A percentile compares a stretch with the other conserved stretches of the same genome.
Evolutionary conservation across 305 asterid species (phyloP).

Genomic region (Fraxinus floribunda): DNA sequence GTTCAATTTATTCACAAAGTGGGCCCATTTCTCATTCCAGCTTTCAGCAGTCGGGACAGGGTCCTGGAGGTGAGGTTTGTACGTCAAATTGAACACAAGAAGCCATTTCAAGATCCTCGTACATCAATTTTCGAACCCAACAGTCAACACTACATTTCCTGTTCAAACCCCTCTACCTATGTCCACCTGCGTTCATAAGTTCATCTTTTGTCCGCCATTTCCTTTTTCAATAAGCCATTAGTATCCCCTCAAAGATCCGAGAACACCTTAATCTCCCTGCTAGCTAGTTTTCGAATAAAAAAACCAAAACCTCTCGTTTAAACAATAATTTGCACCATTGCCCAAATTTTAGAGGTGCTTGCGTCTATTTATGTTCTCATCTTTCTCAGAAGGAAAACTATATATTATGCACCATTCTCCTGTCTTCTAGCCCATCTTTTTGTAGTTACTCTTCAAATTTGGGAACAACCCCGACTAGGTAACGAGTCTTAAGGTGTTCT

Average conservation of each 20-base stretch:
- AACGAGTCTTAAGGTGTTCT: conserved; percentile 37
- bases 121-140: conserved; percentile 28
- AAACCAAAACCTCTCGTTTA: conserved; percentile 31
- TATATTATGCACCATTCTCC: conserved; percentile 25
- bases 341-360: conserved; percentile 50
- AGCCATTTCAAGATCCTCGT: conserved; percentile 24
- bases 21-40: conserved; percentile 49
- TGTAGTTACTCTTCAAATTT: conserved; percentile 23
- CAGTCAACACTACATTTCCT: conserved; percentile 28
- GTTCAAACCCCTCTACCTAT: conserved; percentile 36
- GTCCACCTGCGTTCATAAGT: conserved; percentile 34
- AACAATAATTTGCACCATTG: conserved; percentile 38
- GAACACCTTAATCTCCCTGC: conserved; percentile 44
- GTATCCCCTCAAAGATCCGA: conserved; percentile 40
- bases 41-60: conserved; percentile 48
- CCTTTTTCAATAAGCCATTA: conserved; percentile 54
- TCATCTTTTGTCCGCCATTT: conserved; percentile 19
- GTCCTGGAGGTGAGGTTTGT: conserved; percentile 43
- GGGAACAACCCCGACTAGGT: conserved; percentile 39
- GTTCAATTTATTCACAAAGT: conserved; percentile 40
- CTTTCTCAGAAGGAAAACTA: conserved; percentile 39
- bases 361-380: conserved; percentile 44
- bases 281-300: conserved; percentile 51
- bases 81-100: conserved; percentile 46
- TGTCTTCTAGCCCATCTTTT: conserved; percentile 19